Conservation (phyloP, 2,329 filamentous ascomycete species). For the Dactylellina leptospora region DNA sequence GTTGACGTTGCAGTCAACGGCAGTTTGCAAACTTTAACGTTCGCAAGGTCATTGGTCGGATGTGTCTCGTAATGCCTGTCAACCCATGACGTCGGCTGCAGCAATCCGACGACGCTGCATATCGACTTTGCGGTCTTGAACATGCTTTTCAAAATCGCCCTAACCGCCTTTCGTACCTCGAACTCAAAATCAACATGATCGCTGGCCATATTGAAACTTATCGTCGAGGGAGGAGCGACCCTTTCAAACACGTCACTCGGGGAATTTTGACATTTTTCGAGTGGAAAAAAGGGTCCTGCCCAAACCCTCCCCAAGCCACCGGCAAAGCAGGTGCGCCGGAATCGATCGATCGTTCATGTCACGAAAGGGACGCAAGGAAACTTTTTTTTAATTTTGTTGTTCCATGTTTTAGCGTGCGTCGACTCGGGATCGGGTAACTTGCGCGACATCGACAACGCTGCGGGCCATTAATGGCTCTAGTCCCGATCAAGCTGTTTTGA, state of each 20-base stretch:
- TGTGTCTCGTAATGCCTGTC: conserved; percentile 29
- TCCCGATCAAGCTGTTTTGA: conserved; percentile 3
- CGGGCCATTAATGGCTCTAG: conserved; percentile 6
- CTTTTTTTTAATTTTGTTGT: not conserved
- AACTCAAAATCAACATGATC: too few relatives aligned
- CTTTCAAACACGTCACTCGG: too few relatives aligned
- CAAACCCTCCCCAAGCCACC: not conserved
- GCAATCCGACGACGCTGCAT: conserved; percentile 39
- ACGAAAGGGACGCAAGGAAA: not conserved
- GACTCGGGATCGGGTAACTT: conserved; percentile 48
- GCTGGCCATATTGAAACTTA: too few relatives aligned
- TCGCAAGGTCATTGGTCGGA: conserved; percentile 28
- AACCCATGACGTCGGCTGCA: conserved; percentile 50
- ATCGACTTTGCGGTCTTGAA: conserved; percentile 22
- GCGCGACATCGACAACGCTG: conserved; percentile 34
- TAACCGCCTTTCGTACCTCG: too few relatives aligned
- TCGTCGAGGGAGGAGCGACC: too few relatives aligned
- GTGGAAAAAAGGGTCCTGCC: not conserved
- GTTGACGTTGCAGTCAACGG: conserved; percentile 40
- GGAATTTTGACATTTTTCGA: not conserved
- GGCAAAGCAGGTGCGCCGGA: conserved; percentile 1
- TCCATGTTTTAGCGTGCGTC: conserved; percentile 33
- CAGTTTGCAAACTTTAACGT: too few relatives aligned
- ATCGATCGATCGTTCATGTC: conserved; percentile 4
- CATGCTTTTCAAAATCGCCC: not conserved